phyloP scores from a whole-genome alignment of 2,329 filamentous ascomycete species.

The Aureobasidium sp. region DNA sequence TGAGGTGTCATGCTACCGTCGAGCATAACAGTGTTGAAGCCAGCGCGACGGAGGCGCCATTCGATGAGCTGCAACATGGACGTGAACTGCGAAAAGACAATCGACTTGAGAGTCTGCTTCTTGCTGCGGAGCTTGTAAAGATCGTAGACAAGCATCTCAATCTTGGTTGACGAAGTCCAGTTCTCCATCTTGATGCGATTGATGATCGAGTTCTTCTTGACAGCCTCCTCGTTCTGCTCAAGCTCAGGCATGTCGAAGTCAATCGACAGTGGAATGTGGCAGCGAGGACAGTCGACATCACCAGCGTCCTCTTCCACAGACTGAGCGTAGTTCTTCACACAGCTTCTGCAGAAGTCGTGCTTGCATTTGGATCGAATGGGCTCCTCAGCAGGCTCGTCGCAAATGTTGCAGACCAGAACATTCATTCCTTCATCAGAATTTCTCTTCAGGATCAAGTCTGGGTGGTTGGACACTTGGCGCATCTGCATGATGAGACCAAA shows the following conservation, averaged over 20 bases:
- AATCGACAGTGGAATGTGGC: constrained; percentile 82
- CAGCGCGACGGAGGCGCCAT: constrained; percentile 92
- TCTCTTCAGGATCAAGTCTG: constrained; percentile 88
- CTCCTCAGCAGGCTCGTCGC: constrained; percentile 92
- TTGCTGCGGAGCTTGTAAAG: constrained; percentile 86
- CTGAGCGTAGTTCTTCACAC: constrained; percentile 70
- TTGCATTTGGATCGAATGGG: constrained; percentile 86
- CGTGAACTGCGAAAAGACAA: constrained; percentile 96
- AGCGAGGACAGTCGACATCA: constrained; percentile 72
- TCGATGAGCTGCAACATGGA: constrained; percentile 96
- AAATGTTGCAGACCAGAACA: constrained; percentile 84
- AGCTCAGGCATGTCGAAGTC: constrained; percentile 94
- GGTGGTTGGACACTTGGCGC: constrained; percentile 95
- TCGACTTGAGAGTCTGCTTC: constrained; percentile 90
- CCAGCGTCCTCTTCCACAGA: constrained; percentile 61
- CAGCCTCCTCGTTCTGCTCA: constrained; percentile 75
- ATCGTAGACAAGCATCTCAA: constrained; percentile 91
- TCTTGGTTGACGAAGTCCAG: constrained; percentile 97
- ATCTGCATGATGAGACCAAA: constrained; percentile 99
- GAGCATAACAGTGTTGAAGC: constrained; percentile 96
- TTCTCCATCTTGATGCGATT: constrained; percentile 98
- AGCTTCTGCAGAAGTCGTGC: constrained; percentile 84
- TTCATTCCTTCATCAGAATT: constrained; percentile 81
- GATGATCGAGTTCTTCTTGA: constrained; percentile 96
- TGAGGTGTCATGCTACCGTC: constrained; percentile 95